These are phyloP conservation scores for Osmanthus fragrans DNA, from an alignment of 257 asterid species.

Conservation along the genomic window DNA sequence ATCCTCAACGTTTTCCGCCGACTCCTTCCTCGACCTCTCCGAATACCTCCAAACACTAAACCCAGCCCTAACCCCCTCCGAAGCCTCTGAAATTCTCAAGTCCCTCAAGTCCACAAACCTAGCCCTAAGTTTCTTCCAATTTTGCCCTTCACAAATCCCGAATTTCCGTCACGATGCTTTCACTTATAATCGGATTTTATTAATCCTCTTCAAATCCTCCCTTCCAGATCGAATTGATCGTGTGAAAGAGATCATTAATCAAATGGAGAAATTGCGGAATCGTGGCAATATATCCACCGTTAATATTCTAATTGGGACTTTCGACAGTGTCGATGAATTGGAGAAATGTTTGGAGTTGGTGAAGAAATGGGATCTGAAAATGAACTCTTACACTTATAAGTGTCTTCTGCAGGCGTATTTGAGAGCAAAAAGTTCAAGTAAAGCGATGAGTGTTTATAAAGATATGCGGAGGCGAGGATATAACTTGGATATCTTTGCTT, in stretches of 20 bases:
- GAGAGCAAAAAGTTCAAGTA: slow-evolving; percentile 52
- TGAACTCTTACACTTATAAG: slow-evolving; percentile 80
- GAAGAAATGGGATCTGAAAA: slow-evolving; percentile 73
- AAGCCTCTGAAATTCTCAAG: slow-evolving; percentile 80
- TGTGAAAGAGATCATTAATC: slow-evolving; percentile 38
- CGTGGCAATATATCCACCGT: slow-evolving; percentile 81
- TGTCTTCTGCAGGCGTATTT: slow-evolving; percentile 83
- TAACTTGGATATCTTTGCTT: slow-evolving; percentile 69
- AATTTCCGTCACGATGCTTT: slow-evolving; percentile 75
- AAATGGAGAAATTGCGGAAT: slow-evolving; percentile 41
- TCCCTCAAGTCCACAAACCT: slow-evolving; percentile 63
- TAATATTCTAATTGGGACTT: slow-evolving; percentile 69
- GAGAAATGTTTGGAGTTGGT: slow-evolving; percentile 65
- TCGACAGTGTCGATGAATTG: slow-evolving; percentile 56
- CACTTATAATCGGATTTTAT: slow-evolving; percentile 73
- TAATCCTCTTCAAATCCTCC: slow-evolving; percentile 57
- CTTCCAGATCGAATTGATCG: slow-evolving; percentile 48
- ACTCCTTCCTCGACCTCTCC: slow-evolving; percentile 67
- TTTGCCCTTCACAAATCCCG: slow-evolving; percentile 62
- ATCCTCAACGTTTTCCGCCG: slow-evolving; percentile 45
- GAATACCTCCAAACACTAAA: slow-evolving; percentile 51
- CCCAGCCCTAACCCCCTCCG: slow-evolving; percentile 56
- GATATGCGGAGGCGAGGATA: slow-evolving; percentile 67
- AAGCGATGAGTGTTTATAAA: slow-evolving; percentile 52
- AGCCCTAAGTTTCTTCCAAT: slow-evolving; percentile 72